Conservation (phyloP, 176 grass and related monocot species). For the Ampelocalamus luodianensis region DNA sequence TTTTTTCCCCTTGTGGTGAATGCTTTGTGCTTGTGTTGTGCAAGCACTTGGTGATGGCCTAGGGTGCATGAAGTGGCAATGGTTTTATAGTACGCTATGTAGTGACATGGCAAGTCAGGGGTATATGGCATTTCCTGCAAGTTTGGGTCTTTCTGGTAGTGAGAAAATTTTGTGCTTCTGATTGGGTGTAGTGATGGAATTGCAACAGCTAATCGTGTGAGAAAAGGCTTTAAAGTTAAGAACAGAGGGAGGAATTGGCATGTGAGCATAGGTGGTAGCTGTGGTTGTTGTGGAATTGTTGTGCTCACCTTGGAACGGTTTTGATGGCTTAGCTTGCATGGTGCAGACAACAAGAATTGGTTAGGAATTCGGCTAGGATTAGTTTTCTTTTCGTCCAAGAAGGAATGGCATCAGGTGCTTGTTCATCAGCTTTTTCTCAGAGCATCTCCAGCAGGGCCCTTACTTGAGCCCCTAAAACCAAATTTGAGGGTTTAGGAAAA, state of each 20-base stretch:
- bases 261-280: constrained; percentile 31
- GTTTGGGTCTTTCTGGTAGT: constrained; percentile 48
- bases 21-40: not conserved
- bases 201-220: constrained; percentile 38
- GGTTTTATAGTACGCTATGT: constrained; percentile 43
- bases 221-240: constrained; percentile 33
- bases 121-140: constrained; percentile 39
- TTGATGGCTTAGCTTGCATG: constrained; percentile 27
- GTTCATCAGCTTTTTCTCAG: not conserved
- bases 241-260: not conserved
- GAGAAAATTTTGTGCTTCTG: not conserved
- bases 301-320: not conserved
- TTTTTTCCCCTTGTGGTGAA: not conserved
- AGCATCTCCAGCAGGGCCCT: no score
- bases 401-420: not conserved
- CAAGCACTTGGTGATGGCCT: not conserved
- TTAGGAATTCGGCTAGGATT: constrained; percentile 22
- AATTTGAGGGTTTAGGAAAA: no score
- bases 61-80: not conserved
- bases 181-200: constrained; percentile 55
- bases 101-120: constrained; percentile 22
- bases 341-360: constrained; percentile 2
- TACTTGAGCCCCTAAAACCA: no score
- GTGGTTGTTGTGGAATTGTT: constrained; percentile 53
- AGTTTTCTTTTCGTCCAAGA: constrained; percentile 28